A percentile compares a stretch with the other conserved stretches of the same genome.
Conservation (phyloP, 2,329 filamentous ascomycete species). For the Ceratocystis smalleyi region DNA sequence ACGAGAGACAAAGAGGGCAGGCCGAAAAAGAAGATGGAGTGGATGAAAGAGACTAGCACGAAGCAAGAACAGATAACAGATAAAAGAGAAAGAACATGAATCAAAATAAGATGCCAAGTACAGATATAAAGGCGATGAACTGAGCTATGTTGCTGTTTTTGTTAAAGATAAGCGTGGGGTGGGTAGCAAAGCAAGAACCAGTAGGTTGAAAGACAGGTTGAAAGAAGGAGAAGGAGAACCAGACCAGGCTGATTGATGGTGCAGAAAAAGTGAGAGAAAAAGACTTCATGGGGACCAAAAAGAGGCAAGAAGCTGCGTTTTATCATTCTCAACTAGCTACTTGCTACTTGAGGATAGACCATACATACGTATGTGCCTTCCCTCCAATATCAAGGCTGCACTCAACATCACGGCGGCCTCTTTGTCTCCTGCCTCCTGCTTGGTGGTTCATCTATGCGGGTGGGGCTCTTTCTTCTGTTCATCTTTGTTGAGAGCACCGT, state of each 20-base stretch:
- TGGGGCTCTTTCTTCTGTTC: neutral
- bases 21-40: neutral
- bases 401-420: neutral
- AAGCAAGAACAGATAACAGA: neutral
- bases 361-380: neutral
- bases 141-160: neutral
- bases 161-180: neutral
- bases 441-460: neutral
- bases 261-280: neutral
- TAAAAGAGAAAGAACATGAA: neutral
- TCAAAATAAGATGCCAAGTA: neutral
- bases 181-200: too few relatives aligned
- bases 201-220: too few relatives aligned
- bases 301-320: neutral
- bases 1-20: neutral
- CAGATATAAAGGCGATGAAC: neutral
- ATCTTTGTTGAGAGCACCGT: neutral
- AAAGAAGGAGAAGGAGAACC: neutral
- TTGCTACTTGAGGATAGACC: too few relatives aligned
- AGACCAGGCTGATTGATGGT: neutral
- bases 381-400: neutral
- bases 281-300: neutral
- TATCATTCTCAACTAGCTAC: neutral
- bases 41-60: neutral
- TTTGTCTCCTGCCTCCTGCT: neutral